Base-by-base conservation (phyloP, 768 basidiomycete species). In the Mycena albidolilacea region DNA sequence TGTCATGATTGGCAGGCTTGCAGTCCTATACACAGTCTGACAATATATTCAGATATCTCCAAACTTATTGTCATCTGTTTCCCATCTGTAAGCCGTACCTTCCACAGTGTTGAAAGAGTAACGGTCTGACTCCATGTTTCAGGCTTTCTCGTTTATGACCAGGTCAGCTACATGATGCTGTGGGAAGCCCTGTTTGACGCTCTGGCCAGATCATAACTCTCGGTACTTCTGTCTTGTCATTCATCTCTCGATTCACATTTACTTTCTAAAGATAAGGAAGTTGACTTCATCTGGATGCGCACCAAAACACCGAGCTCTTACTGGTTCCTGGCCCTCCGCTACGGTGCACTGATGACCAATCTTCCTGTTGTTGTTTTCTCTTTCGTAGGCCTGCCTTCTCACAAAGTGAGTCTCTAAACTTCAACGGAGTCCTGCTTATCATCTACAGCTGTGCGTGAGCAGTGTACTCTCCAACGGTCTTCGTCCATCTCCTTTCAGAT, bases 281-380 rank as follows among this genome's bases (percentile, higher is more conserved):
- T 3, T 21, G 38, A 48, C 37, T 73, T 78, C 50, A 63, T 84
- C 19, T 84, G 83, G 83, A 73, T 71, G 58, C 77, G 72, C 35
- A 77, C 75, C 7, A 76, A 77, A 46, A 62, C 75, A 1, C 62
- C 78, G 3, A 77, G 79, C 11, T 11, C 65, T 3, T 64, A 78
- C 7, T 61, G 80, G 46, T 84, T 84, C 72, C 78, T 79, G 35
- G 39, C 79, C 19, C 81, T 83, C 67, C 81, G 83, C 1, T 84
- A 84, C 50, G 23, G 80, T 8, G 79, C 79, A 3, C 43, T 80
- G 17, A 39, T 77, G 14, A 77, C 77, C 35, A 72, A 70, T 35
- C 54, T 74, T 35, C 48, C 66, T 30, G 69, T 69, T 19, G 48
- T 70, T 19, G 37, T 70, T 3, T 67, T 70, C 73, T 72, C 71